Evolutionary conservation across 1,284 basidiomycete species (phyloP), one percentile per base, ranked within the genome.

Genomic region (Cutaneotrichosporon cutaneum): DNA sequence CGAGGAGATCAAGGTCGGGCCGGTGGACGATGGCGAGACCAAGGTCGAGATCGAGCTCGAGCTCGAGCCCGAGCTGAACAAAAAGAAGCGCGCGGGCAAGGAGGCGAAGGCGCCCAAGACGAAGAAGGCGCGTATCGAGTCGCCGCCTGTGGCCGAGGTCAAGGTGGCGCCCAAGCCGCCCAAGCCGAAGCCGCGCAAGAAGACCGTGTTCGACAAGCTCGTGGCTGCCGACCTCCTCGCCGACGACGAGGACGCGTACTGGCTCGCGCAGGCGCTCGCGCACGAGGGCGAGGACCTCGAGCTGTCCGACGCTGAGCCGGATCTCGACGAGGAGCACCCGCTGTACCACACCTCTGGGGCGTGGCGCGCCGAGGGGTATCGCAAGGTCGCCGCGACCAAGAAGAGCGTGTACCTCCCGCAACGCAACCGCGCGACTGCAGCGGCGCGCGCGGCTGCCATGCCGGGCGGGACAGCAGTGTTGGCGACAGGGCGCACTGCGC

Each of bases 201-300:
- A 68, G 56, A 62, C 64, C 3, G 59, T 73, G 4, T 60, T 75
- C 22, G 75, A 74, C 47, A 69, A 75, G 59, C 72, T 77, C 52
- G 57, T 77, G 24, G 65, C 63, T 2, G 69, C 73, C 3, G 82
- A 81, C 9, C 71, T 94, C 8, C 89, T 89, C 60, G 85, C 87
- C 44, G 93, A 97, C 76, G 94, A 94, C 68, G 95, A 99, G 76
- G 95, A 99, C 72, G 77, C 91, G 32, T 96, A 89, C 80, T 95
- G 88, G 78, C 83, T 90, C 56, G 87, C 87, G 64, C 70, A 70
- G 58, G 76, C 71, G 35, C 83, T 94, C 54, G 88, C 85, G 0
- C 78, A 59, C 82, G 58, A 79, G 79, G 66, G 56, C 42, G 58
- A 79, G 80, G 67, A 59, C 48, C 60, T 64, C 8, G 70, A 71